These are phyloP conservation scores for Bipolaris victoriae DNA, from an alignment of 2,329 filamentous ascomycete species.

Conservation along the genomic window DNA sequence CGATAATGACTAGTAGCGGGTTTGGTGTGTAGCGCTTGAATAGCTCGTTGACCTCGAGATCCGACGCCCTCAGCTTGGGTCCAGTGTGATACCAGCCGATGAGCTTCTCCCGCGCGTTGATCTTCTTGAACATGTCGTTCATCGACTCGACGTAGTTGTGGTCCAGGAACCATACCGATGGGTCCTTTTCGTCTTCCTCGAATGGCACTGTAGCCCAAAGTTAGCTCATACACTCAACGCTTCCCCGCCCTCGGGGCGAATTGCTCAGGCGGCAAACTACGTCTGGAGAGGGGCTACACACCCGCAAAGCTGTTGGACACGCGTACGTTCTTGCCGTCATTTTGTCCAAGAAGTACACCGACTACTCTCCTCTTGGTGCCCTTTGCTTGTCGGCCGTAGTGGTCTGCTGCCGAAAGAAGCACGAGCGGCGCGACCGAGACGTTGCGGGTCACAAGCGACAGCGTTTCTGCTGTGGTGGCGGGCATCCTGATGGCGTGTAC, in stretches of 20 bases:
- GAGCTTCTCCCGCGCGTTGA: conserved; percentile 97
- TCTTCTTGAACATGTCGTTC: conserved; percentile 99
- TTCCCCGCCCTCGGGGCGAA: conserved; percentile 2
- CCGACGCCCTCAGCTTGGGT: conserved; percentile 93
- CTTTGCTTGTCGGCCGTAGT: conserved; percentile 93
- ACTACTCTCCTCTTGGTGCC: conserved; percentile 85
- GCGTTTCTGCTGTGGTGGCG: conserved; percentile 93
- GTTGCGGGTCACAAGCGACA: conserved; percentile 90
- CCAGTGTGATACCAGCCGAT: conserved; percentile 99
- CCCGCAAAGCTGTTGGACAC: conserved; percentile 99
- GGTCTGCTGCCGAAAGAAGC: conserved; percentile 95
- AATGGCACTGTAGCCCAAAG: conserved; percentile 74
- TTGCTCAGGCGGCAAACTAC: conserved; percentile 23
- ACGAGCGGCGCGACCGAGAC: conserved; percentile 98
- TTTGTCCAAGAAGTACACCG: conserved; percentile 91
- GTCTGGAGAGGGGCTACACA: conserved; percentile 53
- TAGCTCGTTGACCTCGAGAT: conserved; percentile 98
- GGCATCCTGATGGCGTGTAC: conserved; percentile 67
- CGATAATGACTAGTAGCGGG: conserved; percentile 94
- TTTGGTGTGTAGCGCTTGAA: conserved; percentile 99
- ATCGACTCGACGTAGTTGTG: conserved; percentile 99
- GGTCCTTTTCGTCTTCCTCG: conserved; percentile 98
- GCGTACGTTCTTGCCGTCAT: conserved; percentile 92
- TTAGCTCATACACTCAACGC: conserved; percentile 29
- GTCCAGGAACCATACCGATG: conserved; percentile 98